Conservation (phyloP, 306 rosid genomes). For the Malus sieversii region DNA sequence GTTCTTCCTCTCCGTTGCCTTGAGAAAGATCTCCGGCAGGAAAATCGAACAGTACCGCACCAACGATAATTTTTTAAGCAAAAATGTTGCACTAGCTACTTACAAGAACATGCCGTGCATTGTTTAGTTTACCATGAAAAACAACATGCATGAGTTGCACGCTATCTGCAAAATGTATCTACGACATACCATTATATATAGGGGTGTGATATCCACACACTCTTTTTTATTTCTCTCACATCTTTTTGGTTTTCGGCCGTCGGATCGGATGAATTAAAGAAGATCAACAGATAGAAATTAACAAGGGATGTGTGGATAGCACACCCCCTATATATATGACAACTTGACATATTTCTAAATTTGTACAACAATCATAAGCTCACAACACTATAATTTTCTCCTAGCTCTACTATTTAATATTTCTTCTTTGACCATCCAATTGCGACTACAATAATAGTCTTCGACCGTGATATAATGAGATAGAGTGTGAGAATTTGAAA, state of each 20-base stretch:
- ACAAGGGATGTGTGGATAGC: too few relatives aligned
- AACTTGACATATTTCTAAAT: not conserved
- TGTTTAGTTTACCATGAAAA: not conserved
- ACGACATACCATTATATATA: not conserved
- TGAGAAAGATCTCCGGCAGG: too few relatives aligned
- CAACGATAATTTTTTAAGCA: too few relatives aligned
- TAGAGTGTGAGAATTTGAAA: not conserved
- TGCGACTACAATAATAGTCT: not conserved
- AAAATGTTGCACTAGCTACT: not conserved
- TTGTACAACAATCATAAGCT: not conserved
- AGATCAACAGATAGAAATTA: too few relatives aligned
- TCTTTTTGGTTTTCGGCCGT: too few relatives aligned
- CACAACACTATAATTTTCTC: not conserved
- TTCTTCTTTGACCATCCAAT: not conserved
- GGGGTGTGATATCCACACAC: too few relatives aligned
- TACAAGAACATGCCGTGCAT: not conserved
- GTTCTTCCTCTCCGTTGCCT: too few relatives aligned
- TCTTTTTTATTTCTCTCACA: too few relatives aligned
- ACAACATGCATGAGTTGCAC: not conserved
- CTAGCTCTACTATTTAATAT: not conserved
- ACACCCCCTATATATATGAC: not conserved
- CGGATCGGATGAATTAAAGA: too few relatives aligned
- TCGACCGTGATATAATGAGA: not conserved
- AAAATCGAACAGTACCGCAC: too few relatives aligned
- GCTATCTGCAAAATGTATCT: not conserved